Percentiles rank a stretch among this genome's conserved stretches.
Evolutionary conservation across 139 green algal species (phyloP).

Genomic region (Astrephomene gubernaculifera): DNA sequence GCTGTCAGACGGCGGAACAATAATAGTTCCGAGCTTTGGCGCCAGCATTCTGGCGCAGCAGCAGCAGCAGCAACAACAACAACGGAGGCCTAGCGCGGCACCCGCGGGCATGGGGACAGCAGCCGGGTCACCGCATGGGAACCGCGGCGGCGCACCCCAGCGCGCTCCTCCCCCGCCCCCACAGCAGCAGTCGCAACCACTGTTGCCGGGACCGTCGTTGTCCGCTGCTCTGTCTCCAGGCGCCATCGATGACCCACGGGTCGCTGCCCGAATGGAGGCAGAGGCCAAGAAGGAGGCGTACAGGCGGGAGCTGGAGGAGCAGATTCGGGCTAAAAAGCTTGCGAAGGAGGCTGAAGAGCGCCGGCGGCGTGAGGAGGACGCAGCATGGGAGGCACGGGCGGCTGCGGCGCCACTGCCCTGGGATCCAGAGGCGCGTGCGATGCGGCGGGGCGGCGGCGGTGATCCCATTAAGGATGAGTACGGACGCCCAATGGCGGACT

Average conservation of each 20-base stretch:
- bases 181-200: no score
- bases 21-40: background rate
- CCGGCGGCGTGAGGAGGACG: constrained; percentile 28
- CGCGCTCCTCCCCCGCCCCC: no score
- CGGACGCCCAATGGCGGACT: constrained; percentile 38
- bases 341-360: constrained; percentile 35
- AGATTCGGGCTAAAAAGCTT: constrained; percentile 25
- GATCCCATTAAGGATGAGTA: constrained; percentile 32
- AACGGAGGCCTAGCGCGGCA: background rate
- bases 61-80: background rate
- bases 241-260: constrained; percentile 6
- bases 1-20: background rate
- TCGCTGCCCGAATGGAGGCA: constrained; percentile 8
- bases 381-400: constrained; percentile 6
- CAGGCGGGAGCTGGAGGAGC: constrained; percentile 52
- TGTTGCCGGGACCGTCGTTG: no score
- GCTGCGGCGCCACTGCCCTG: constrained; percentile 20
- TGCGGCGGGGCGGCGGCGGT: constrained; percentile 35
- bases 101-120: no score
- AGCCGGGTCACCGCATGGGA: no score
- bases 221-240: no score
- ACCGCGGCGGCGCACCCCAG: no score
- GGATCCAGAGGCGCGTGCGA: constrained; percentile 14
- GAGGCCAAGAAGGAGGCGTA: constrained; percentile 46
- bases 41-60: background rate